phyloP scores from a whole-genome alignment of 805 yeast species.

The Ogataea pilisensis region DNA sequence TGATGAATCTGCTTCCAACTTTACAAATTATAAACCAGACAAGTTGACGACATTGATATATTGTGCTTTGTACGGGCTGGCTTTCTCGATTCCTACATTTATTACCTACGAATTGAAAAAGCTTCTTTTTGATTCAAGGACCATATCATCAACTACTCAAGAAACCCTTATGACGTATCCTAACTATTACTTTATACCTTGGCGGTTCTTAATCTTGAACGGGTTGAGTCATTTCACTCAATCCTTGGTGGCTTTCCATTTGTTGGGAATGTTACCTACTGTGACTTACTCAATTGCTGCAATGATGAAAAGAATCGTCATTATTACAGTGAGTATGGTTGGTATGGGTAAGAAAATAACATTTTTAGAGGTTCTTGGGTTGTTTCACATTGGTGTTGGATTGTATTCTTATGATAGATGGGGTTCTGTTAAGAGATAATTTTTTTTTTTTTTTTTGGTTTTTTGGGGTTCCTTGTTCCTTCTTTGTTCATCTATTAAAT shows the following conservation, averaged over 20 bases:
- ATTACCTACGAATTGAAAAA: slow-evolving; percentile 53
- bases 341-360: slow-evolving; percentile 51
- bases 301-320: slow-evolving; percentile 82
- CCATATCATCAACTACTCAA: not conserved
- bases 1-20: slow-evolving; percentile 2
- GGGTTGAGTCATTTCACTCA: slow-evolving; percentile 78
- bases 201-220: slow-evolving; percentile 50
- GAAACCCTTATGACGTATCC: slow-evolving; percentile 17
- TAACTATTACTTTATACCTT: slow-evolving; percentile 34
- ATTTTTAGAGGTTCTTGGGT: slow-evolving; percentile 44
- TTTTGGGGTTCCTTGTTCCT: not conserved
- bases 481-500: not conserved
- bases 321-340: slow-evolving; percentile 73
- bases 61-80: slow-evolving; percentile 69
- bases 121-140: slow-evolving; percentile 12
- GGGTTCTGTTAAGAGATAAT: slow-evolving; percentile 33
- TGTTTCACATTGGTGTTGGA: slow-evolving; percentile 50
- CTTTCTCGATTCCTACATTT: slow-evolving; percentile 73
- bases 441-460: not conserved
- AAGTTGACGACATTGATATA: slow-evolving; percentile 77
- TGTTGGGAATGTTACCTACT: slow-evolving; percentile 77
- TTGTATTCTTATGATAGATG: slow-evolving; percentile 61
- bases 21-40: slow-evolving; percentile 51
- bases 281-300: slow-evolving; percentile 84
- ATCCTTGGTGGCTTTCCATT: slow-evolving; percentile 74